A percentile compares a stretch with the other conserved stretches of the same genome.
phyloP scores from a whole-genome alignment of 2,329 filamentous ascomycete genomes.

The Xylariomycetidae sp. region DNA sequence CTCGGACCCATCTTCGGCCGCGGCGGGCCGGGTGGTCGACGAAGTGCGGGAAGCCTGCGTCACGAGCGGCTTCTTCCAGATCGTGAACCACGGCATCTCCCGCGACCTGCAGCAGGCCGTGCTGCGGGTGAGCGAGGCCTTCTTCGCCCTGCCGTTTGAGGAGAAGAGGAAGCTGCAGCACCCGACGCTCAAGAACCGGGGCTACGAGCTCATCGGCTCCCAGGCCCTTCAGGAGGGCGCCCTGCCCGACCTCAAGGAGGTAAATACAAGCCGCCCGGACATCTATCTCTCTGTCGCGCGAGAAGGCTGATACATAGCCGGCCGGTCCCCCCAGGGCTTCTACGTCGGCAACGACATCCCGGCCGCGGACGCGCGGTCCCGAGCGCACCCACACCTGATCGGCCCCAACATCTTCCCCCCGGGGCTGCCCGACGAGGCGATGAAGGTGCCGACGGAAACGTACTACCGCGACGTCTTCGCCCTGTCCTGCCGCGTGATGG shows the following conservation, averaged over 20 bases:
- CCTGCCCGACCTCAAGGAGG: constrained; percentile 25
- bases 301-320: neutral
- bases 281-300: neutral
- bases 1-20: constrained; percentile 20
- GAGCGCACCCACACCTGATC: constrained; percentile 14
- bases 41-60: constrained; percentile 27
- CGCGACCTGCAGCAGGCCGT: constrained; percentile 32
- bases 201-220: constrained; percentile 42
- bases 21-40: constrained; percentile 21
- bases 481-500: constrained; percentile 14
- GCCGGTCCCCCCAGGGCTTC: constrained; percentile 10
- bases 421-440: constrained; percentile 7
- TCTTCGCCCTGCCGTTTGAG: constrained; percentile 42
- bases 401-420: constrained; percentile 17
- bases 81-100: constrained; percentile 41
- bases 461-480: constrained; percentile 14
- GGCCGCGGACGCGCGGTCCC: constrained; percentile 9
- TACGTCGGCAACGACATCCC: constrained; percentile 18
- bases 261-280: neutral
- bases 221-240: constrained; percentile 39
- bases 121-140: constrained; percentile 34
- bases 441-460: constrained; percentile 14
- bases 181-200: constrained; percentile 34
- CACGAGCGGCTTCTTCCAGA: constrained; percentile 47
- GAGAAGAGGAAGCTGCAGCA: constrained; percentile 37